Evolutionary conservation across 768 basidiomycete genomes (phyloP).

Genomic region (Psilocybe azurescens): DNA sequence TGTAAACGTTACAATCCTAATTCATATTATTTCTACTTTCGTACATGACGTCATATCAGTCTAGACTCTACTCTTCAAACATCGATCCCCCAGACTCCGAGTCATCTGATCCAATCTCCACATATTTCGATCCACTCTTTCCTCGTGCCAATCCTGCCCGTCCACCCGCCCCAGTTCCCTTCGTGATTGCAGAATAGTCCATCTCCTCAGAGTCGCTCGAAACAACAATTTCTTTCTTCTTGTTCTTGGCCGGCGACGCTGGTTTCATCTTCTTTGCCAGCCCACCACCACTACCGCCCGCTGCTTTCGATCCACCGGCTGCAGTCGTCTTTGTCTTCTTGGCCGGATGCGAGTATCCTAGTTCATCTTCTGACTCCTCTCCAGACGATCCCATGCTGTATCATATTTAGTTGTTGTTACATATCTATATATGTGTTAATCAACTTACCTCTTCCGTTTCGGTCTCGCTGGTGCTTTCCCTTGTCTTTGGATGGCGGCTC

Average conservation of each 20-base stretch:
- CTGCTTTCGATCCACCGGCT: slow-evolving; percentile 28
- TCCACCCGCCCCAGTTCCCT: slow-evolving; percentile 40
- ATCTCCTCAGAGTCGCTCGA: slow-evolving; percentile 51
- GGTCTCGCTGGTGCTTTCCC: slow-evolving; percentile 25
- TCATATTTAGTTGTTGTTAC: slow-evolving; percentile 3
- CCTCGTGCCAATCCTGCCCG: slow-evolving; percentile 24
- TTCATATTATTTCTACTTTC: slow-evolving; percentile 13
- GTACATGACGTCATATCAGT: slow-evolving; percentile 32
- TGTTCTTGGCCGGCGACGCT: slow-evolving; percentile 56
- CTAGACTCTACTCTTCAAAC: slow-evolving; percentile 47
- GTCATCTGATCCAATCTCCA: slow-evolving; percentile 60
- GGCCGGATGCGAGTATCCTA: slow-evolving; percentile 22
- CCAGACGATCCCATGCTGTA: slow-evolving; percentile 15
- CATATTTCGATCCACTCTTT: slow-evolving; percentile 59
- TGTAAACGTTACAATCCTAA: slow-evolving; percentile 3
- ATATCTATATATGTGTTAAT: background rate
- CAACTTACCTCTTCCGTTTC: slow-evolving; percentile 73
- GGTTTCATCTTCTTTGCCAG: slow-evolving; percentile 66
- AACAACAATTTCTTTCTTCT: slow-evolving; percentile 50
- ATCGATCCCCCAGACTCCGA: slow-evolving; percentile 51
- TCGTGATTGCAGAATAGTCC: slow-evolving; percentile 43
- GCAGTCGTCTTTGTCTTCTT: slow-evolving; percentile 37
- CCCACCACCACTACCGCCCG: slow-evolving; percentile 30
- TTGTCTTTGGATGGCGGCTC: slow-evolving; percentile 32
- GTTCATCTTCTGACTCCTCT: slow-evolving; percentile 16